Base-by-base conservation (phyloP, 192 early-diverging fungal genomes). In the Spizellomyces punctatus region DNA sequence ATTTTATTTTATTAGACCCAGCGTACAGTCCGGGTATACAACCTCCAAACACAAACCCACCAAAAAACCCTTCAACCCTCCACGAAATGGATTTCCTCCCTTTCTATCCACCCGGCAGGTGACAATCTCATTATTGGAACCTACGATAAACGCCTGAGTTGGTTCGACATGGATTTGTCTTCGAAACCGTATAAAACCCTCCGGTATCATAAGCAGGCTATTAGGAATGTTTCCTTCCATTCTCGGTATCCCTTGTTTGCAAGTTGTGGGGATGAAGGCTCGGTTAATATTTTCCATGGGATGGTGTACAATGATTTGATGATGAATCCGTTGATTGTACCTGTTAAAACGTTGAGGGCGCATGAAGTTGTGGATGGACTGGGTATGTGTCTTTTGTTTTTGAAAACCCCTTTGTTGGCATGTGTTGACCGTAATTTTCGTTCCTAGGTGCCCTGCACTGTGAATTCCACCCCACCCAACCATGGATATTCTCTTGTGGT, bases 221-320 rank as follows among this genome's bases (percentile, higher is more conserved):
- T 98, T 58, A 91, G 96, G 19, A 88, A 92, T 67, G 95, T 96
- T 2, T 56, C 85, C 21, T 99, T 88, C 79, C 95, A 96, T 74
- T 86, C 85, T 81, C 82, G 86, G 55, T 93, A 93, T 77, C 98
- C 98, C 50, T 84, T 99, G 48, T 97, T 99, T 85, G 94, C 94
- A 12, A 94, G 93, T 0, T 89, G 90, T 45, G 89, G 91, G 12
- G 96, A 99, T 75, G 97, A 99, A 70, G 94, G 97, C 43, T 86
- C 88, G 27, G 89, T 98, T 8, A 94, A 97, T 75, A 83, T 99
- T 10, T 99, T 98, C 91, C 94, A 99, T 79, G 95, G 94, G 56
- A 98, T 94, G 93, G 97, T 99, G 27, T 99, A 96, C 80, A 87
- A 91, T 66, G 96, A 98, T 79, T 83, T 99, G 77, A 84, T 98